Evolutionary conservation across 2,329 filamentous ascomycete species (phyloP), one percentile per base, ranked within the genome.

Genomic region (Teratosphaeria pseudoeucalypti): DNA sequence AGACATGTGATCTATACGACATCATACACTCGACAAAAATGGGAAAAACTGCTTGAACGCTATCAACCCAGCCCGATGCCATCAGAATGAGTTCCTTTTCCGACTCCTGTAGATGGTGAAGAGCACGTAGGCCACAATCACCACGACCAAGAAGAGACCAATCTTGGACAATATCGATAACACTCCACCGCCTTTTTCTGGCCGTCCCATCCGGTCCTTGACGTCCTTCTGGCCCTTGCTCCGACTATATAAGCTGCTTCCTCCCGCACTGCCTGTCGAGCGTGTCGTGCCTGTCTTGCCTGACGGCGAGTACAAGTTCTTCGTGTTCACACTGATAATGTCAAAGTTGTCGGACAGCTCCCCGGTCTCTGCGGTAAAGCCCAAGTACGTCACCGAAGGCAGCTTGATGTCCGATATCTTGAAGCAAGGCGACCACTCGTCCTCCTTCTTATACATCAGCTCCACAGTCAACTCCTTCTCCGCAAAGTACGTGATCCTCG

Each of bases 291-390:
- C 23, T 3, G 66, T 65, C 49, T 65, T 65, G 23, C 70, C 71
- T 34, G 79, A 76, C 39, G 82, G 83, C 68, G 82, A 85, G 78
- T 97, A 97, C 63, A 99, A 79, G 75, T 96, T 99, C 79, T 88
- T 88, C 60, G 92, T 87, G 64, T 85, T 81, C 68, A 99, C 83
- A 56, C 85, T 88, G 72, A 97, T 85, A 74, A 99, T 95, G 77
- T 99, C 94, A 81, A 96, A 92, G 81, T 96, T 96, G 78, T 99
- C 94, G 75, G 86, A 90, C 65, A 99, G 84, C 79, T 99, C 92
- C 71, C 94, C 94, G 16, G 94, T 97, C 79, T 97, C 92, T 59
- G 90, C 88, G 67, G 84, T 81, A 76, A 87, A 84, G 63, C 84
- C 84, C 6, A 87, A 75, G 72, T 86, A 87, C 32, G 82, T 78